phyloP scores from a whole-genome alignment of 257 asterid species.

The Ocimum tenuiflorum region DNA sequence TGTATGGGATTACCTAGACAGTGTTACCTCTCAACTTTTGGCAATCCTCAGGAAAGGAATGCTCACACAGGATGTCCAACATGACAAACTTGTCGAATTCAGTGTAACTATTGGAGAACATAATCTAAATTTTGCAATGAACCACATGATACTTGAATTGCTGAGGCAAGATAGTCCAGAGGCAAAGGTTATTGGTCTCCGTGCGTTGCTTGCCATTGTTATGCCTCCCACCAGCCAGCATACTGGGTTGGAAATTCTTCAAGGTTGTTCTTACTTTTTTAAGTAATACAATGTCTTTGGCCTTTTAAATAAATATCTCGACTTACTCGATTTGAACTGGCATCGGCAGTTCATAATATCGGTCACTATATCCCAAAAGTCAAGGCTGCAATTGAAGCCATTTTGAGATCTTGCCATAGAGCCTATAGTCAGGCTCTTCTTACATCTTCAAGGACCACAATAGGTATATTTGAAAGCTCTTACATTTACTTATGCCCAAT shows the following conservation, averaged over 20 bases:
- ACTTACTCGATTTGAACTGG: constrained; percentile 23
- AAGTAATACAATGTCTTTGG: constrained; percentile 10
- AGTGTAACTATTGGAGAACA: constrained; percentile 97
- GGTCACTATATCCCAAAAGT: constrained; percentile 98
- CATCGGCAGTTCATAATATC: constrained; percentile 74
- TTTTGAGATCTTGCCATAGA: constrained; percentile 84
- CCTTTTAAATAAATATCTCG: constrained; percentile 11
- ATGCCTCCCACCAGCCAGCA: constrained; percentile 92
- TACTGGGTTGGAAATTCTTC: constrained; percentile 94
- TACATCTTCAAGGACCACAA: constrained; percentile 92
- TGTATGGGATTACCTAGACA: constrained; percentile 98
- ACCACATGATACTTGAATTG: constrained; percentile 84
- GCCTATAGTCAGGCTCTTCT: constrained; percentile 88
- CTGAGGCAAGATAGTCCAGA: constrained; percentile 98
- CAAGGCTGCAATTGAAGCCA: constrained; percentile 89
- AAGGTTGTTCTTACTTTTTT: constrained; percentile 44
- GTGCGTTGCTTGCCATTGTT: constrained; percentile 98
- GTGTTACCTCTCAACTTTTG: constrained; percentile 95
- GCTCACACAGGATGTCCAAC: constrained; percentile 97
- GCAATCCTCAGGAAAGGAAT: constrained; percentile 83
- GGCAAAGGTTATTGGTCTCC: constrained; percentile 97
- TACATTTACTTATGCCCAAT: constrained; percentile 7
- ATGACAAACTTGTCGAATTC: constrained; percentile 93
- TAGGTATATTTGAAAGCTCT: constrained; percentile 42
- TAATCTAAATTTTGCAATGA: constrained; percentile 98